phyloP scores from a whole-genome alignment of 2,329 filamentous ascomycete genomes.

The Phyllosticta ampelicida region DNA sequence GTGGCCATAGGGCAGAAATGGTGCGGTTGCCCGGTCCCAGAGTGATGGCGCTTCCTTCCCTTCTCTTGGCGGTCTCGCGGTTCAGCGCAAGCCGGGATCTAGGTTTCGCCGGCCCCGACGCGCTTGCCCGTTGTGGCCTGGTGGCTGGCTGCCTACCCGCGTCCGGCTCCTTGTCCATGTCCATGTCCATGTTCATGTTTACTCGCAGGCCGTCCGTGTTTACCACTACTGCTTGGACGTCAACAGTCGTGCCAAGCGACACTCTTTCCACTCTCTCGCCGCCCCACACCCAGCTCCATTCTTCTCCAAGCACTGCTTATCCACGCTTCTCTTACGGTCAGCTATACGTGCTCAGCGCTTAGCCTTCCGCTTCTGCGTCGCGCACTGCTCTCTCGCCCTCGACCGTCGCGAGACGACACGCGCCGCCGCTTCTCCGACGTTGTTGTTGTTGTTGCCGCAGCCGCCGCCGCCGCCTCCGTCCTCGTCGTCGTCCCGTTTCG shows the following conservation, averaged over 20 bases:
- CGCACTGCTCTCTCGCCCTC: neutral
- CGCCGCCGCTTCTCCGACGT: neutral
- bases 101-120: neutral
- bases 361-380: neutral
- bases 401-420: neutral
- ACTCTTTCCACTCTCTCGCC: neutral
- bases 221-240: neutral
- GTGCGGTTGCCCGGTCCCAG: too few relatives aligned
- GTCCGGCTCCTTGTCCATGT: too few relatives aligned
- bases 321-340: neutral
- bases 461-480: too few relatives aligned
- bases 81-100: neutral
- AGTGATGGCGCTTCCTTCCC: too few relatives aligned
- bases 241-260: neutral
- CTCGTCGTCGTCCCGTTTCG: neutral
- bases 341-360: neutral
- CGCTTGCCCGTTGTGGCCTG: neutral
- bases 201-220: neutral
- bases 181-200: too few relatives aligned
- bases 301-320: neutral
- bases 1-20: too few relatives aligned
- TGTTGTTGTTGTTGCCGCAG: constrained; percentile 1
- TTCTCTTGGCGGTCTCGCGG: too few relatives aligned
- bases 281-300: neutral
- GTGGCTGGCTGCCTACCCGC: neutral